Evolutionary conservation across 768 basidiomycete genomes (phyloP).

Genomic region (Cystobasidium onofrii): DNA sequence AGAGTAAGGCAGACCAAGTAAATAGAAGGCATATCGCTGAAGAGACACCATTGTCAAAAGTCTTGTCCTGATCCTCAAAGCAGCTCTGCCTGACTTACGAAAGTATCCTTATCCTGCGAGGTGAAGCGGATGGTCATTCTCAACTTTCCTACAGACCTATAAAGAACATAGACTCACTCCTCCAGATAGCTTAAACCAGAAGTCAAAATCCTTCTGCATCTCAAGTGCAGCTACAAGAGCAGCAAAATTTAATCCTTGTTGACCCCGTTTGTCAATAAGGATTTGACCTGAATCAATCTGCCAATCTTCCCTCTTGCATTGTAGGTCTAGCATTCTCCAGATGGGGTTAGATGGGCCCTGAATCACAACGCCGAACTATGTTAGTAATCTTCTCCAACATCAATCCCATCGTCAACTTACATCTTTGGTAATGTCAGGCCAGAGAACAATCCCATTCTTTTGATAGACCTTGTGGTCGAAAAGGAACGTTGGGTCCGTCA

Average conservation of each 20-base stretch:
- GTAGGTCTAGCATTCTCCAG: slow-evolving; percentile 46
- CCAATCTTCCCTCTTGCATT: slow-evolving; percentile 45
- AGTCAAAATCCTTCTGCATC: slow-evolving; percentile 47
- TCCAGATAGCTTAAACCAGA: slow-evolving; percentile 48
- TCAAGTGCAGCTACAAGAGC: slow-evolving; percentile 46
- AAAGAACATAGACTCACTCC: slow-evolving; percentile 36
- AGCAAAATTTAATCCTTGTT: slow-evolving; percentile 47
- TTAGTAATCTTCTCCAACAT: too few relatives aligned
- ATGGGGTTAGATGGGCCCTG: slow-evolving; percentile 48
- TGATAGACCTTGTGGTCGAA: slow-evolving; percentile 45
- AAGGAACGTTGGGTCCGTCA: slow-evolving; percentile 46
- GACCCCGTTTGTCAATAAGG: slow-evolving; percentile 48
- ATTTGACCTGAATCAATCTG: slow-evolving; percentile 48
- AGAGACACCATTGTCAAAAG: not conserved
- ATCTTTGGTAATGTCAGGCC: slow-evolving; percentile 50
- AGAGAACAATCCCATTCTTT: slow-evolving; percentile 46
- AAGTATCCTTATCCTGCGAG: slow-evolving; percentile 47
- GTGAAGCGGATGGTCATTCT: not conserved
- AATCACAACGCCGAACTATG: not conserved
- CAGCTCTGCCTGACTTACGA: slow-evolving; percentile 38
- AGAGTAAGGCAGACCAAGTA: slow-evolving; percentile 44
- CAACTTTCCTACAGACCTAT: not conserved
- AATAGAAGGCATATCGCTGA: slow-evolving; percentile 46
- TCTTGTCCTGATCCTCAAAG: not conserved
- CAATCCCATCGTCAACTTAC: slow-evolving; percentile 36